A percentile compares a stretch with the other conserved stretches of the same genome.
Conservation (phyloP, 2,329 filamentous ascomycete genomes). For the Colletotrichum sp. region DNA sequence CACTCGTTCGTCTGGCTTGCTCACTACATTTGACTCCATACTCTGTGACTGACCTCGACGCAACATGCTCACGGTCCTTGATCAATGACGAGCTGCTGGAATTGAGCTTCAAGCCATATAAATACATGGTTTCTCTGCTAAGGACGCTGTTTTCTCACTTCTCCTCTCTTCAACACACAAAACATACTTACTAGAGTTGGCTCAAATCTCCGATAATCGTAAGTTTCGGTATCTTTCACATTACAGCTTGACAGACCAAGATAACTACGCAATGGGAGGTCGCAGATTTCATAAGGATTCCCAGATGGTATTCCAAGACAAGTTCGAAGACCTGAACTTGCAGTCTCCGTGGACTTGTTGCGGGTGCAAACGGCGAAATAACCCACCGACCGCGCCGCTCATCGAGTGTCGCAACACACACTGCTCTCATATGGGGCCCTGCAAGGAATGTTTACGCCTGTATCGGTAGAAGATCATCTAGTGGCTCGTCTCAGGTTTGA, state of each 20-base stretch:
- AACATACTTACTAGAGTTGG: background rate
- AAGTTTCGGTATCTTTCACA: too few relatives aligned
- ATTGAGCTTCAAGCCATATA: background rate
- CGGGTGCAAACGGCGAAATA: accelerated
- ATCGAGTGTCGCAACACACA: accelerated
- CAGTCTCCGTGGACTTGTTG: background rate
- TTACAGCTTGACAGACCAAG: background rate
- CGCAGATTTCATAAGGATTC: background rate
- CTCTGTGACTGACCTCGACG: background rate
- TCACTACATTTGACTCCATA: background rate
- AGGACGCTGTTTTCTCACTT: background rate
- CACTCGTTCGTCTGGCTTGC: background rate
- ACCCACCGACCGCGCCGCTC: accelerated
- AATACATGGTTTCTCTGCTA: background rate
- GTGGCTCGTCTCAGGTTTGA: background rate
- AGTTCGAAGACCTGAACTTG: background rate
- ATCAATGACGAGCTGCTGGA: background rate
- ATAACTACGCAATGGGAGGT: background rate
- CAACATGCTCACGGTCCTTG: background rate
- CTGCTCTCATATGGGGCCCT: background rate
- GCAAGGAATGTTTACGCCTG: background rate
- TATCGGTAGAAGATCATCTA: background rate
- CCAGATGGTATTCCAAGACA: background rate
- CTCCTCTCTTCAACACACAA: background rate
- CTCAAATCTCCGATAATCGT: background rate